Evolutionary conservation across 2,329 filamentous ascomycete genomes (phyloP), one percentile per base, ranked within the genome.

Genomic region (Pyrenochaeta sp.): DNA sequence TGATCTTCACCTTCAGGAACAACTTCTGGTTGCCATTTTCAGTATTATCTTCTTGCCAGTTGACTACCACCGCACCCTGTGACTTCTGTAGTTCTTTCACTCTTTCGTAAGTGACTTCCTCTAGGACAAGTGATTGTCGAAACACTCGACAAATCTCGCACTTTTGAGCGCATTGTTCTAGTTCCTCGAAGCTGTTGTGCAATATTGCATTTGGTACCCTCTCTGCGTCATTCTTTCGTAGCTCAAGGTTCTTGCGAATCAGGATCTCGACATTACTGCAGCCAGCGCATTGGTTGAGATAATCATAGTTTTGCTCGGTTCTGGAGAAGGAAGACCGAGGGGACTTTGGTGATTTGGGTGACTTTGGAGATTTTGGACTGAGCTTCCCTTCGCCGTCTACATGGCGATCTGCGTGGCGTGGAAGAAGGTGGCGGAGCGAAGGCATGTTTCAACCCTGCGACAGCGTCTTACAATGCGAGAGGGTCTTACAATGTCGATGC

Each of bases 151-250:
- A 46, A 18, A 41, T 46, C 20, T 36, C 13, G 20, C 43, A 46
- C 14, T 35, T 45, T 8, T 22, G 37, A 10, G 43, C 30, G 27
- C 36, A 46, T n/a, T 31, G 14, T 5, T 46, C 36, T 7, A 46
- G 31, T 31, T 46, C 43, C 11, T 35, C 24, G 17, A 46, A 46
- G 30, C 26, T 46, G 10, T 46, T 41, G 36, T 46, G 43, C 27
- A 46, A 21, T 3, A 41, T 11, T 26, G 14, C 28, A 7, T n/a
- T 19, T 18, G 28, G 14, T 18, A 4, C 15, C 20, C 17, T 31
- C 28, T 31, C 20, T 2, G 22, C 4, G 14, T 7, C 24, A 27
- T 31, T 35, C 19, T 36, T 14, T 11, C 24, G 26, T 27, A 15
- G 10, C 23, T 32, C 43, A 22, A 27, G 23, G 13, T 38, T 46